Base-by-base conservation (phyloP, 176 grass and related monocot genomes). In the Tuctoria greenei region DNA sequence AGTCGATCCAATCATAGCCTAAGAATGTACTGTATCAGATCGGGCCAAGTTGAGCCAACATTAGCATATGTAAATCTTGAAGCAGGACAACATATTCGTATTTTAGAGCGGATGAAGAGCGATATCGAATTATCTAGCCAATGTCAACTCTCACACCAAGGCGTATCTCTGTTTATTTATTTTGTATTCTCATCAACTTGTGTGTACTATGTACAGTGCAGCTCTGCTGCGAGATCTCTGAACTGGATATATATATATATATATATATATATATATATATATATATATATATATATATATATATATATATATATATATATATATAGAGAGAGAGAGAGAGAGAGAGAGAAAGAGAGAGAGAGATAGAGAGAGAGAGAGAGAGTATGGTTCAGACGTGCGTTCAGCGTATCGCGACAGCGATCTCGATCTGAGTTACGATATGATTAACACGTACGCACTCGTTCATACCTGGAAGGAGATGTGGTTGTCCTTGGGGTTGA, bases 401-500 rank as follows among this genome's bases (percentile, higher is more conserved):
- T 38, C 8, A 42, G 13, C 5, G 0, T 14, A n/a, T n/a, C n/a
- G n/a, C n/a, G 5, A 24, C 20, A 42, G 64, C 38, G 37, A 66
- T 66, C 38, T 24, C 20, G n/a, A 66, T 25, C 20, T 23, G 8
- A 65, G 17, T 5, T 21, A 8, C 14, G 10, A 2, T 14, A 51
- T 36, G 20, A 55, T 18, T 7, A 55, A 20, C 7, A 55, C 18
- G 51, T 15, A 21, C 20, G 21, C 24, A 35, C 21, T 16, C 17
- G 15, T 62, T 31, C 16, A 16, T 69, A 79, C 66, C 82, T 92
- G 90, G 80, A 97, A 93, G 55, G 93, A 97, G 65, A 97, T 93
- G 61, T 97, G 93, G 27, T 93, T 93, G 34, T 97, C 93, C 60
- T 89, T 93, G 28, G 93, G 93, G 56, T 97, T 75, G 55, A 97